Evolutionary conservation across 2,329 filamentous ascomycete species (phyloP), one percentile per base, ranked within the genome.

Genomic region (Rhynchosporium secalis): DNA sequence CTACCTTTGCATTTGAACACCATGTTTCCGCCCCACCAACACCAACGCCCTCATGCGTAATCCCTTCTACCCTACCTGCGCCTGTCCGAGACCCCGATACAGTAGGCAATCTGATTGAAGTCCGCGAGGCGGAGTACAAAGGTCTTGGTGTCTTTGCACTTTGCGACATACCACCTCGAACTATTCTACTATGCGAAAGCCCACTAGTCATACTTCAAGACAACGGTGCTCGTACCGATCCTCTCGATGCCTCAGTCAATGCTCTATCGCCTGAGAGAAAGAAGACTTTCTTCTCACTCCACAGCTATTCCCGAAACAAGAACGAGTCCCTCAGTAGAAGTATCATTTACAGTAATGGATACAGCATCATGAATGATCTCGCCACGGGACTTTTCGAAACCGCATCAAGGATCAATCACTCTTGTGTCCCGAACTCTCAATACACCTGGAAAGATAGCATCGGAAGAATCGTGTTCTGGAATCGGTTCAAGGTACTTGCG

Each of bases 291-390:
- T 55, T 62, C 28, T 67, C 64, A 4, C 63, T 69, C 3, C 56
- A 65, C 52, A 38, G 31, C 48, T 67, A 64, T 52, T 62, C 48
- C 8, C 46, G 61, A 36, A 60, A 64, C 13, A 55, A 62, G 15
- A 54, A 55, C 7, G 68, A 69, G 40, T 66, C 64, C 0, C 38
- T 49, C 5, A 63, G 64, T 40, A 47, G 65, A 12, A 66, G 61
- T 12, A 69, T 71, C 45, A 31, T 72, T 13, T 67, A 69, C 46
- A 66, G 58, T 29, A 72, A 72, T 62, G 67, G 66, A 2, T 72
- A 65, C 52, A 61, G 56, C 5, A 66, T 71, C 9, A 62, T 48
- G 13, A 47, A 60, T 8, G 68, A 65, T 12, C 29, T 55, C 1
- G 64, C 60, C 4, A 69, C 67, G 10, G 70, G 65, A 1, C 55